Evolutionary conservation across 2,329 filamentous ascomycete genomes (phyloP).

Genomic region (Ophiobolus disseminans): DNA sequence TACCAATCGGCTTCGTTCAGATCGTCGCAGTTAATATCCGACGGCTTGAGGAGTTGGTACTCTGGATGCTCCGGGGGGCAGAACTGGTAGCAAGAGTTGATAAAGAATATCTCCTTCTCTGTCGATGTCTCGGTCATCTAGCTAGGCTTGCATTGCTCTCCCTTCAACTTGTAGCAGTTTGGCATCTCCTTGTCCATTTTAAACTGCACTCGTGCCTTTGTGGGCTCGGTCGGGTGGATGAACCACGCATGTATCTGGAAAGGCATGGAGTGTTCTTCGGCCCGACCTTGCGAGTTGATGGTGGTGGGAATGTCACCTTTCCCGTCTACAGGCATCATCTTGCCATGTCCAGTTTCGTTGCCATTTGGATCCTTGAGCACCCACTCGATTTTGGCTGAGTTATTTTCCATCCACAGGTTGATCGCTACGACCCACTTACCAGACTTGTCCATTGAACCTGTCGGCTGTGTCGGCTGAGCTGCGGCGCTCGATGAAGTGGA

Average conservation of each 20-base stretch:
- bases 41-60: neutral
- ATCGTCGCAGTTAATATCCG: constrained; percentile 2
- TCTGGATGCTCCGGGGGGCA: neutral
- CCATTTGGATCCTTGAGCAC: constrained; percentile 23
- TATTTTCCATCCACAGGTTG: constrained; percentile 16
- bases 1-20: constrained; percentile 6
- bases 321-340: neutral
- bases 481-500: neutral
- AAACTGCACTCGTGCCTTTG: constrained; percentile 11
- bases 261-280: constrained; percentile 11
- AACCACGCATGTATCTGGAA: constrained; percentile 10
- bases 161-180: constrained; percentile 1
- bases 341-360: constrained; percentile 10
- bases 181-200: constrained; percentile 9
- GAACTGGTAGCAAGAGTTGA: constrained; percentile 2
- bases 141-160: constrained; percentile 7
- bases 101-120: constrained; percentile 7
- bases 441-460: constrained; percentile 10
- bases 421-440: constrained; percentile 21
- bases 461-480: neutral
- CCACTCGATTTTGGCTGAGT: constrained; percentile 19
- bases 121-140: constrained; percentile 14
- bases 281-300: constrained; percentile 14
- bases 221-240: neutral
- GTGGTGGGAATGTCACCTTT: constrained; percentile 1